Evolutionary conservation across 352 stramenopile genomes (phyloP), one percentile per base, ranked within the genome.

Genomic region (Globisporangium takayamanum): DNA sequence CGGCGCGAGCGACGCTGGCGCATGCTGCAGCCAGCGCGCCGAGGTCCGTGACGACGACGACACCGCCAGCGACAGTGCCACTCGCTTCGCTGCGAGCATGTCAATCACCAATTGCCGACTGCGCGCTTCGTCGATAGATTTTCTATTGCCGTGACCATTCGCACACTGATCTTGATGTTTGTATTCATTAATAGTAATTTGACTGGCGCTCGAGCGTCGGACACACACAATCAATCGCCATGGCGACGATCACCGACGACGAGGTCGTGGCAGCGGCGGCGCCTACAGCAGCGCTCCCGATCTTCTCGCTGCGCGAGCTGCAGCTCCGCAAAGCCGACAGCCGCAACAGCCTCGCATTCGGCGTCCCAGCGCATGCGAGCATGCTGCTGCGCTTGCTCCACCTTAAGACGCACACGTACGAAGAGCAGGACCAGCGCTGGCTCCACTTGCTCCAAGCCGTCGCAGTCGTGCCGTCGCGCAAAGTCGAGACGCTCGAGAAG

Each of bases 401-500:
- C 11, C 80, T 80, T 20, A 62, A 59, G 6, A 57, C 56, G 48
- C 76, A 87, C 66, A 55, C 65, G 11, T 90, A 89, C 65, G 76
- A 78, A 50, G 66, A 87, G 63, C 75, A 74, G 12, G 84, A 91
- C 56, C 53, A 69, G 20, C 80, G 78, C 15, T 91, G 84, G 72
- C 70, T 93, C 42, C 80, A 89, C 28, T 58, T 89, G 63, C 69
- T 93, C 47, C 76, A 91, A 54, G 70, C 72, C 10, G 65, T 82
- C 46, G 79, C 78, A 2, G 56, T 76, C 8, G 72, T 91, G 58
- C 84, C 84, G 15, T 91, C 80, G 53, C 62, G 78, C 45, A 79
- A 83, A 46, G 61, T 70, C 36, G 72, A 83, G 22, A 82, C 74
- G 55, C 63, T 90, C 41, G 51, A 68, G 33, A 64, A 74, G 20